Percentiles rank a stretch among this genome's conserved stretches.
Conservation (phyloP, 768 basidiomycete genomes). For the Phlegmacium glaucopus region DNA sequence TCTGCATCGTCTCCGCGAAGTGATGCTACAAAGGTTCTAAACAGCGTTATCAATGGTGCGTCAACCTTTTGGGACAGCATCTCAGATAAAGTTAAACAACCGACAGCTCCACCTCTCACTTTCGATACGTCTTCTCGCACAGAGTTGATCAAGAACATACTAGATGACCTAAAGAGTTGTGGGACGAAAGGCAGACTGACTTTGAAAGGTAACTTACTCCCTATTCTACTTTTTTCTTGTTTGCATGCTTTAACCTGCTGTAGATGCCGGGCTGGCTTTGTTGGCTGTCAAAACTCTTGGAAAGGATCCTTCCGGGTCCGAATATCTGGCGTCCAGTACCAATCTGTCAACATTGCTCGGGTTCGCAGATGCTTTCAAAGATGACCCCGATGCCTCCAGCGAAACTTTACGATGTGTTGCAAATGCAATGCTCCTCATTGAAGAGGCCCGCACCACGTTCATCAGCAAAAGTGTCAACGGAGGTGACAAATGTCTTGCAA, state of each 20-base stretch:
- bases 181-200: constrained; percentile 48
- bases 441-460: constrained; percentile 55
- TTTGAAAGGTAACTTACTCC: constrained; percentile 45
- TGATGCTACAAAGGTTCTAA: constrained; percentile 45
- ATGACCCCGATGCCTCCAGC: constrained; percentile 54
- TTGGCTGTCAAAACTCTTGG: constrained; percentile 74
- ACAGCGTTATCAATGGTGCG: constrained; percentile 49
- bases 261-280: constrained; percentile 69
- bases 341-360: constrained; percentile 58
- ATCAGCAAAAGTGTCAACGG: constrained; percentile 59
- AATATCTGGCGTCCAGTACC: constrained; percentile 47
- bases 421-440: constrained; percentile 72
- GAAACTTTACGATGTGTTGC: constrained; percentile 78
- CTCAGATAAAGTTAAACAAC: neutral
- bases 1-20: constrained; percentile 42
- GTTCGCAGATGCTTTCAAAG: constrained; percentile 50
- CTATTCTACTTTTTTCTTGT: neutral
- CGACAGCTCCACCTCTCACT: constrained; percentile 42
- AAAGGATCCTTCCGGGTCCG: constrained; percentile 65
- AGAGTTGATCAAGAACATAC: constrained; percentile 52
- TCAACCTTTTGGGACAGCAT: constrained; percentile 6
- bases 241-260: neutral
- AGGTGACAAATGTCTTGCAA: constrained; percentile 48
- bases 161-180: constrained; percentile 53
- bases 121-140: constrained; percentile 47